These are phyloP conservation scores for Colletotrichum coccodes DNA, from an alignment of 2,329 filamentous ascomycete species.

Conservation along the genomic window DNA sequence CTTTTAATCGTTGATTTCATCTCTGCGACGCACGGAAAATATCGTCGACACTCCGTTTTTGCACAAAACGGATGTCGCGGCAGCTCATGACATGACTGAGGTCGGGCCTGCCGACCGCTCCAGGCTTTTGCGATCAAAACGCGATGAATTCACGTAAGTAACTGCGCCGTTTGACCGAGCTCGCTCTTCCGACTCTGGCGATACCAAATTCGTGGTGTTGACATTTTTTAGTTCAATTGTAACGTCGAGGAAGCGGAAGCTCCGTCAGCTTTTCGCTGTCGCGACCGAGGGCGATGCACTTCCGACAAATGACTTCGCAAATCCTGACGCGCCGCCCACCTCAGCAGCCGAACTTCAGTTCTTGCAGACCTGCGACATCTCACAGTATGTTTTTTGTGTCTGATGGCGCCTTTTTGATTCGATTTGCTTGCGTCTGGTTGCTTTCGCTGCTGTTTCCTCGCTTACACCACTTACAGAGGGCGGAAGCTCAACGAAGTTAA, in stretches of 20 bases:
- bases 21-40: slow-evolving; percentile 43
- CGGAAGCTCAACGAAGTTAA: slow-evolving; percentile 61
- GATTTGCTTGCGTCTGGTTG: slow-evolving; percentile 36
- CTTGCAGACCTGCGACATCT: slow-evolving; percentile 65
- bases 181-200: slow-evolving; percentile 59
- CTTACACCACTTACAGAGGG: slow-evolving; percentile 47
- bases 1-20: slow-evolving; percentile 40
- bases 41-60: slow-evolving; percentile 64
- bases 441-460: background rate
- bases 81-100: slow-evolving; percentile 77
- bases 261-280: slow-evolving; percentile 86
- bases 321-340: slow-evolving; percentile 64
- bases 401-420: slow-evolving; percentile 20
- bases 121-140: slow-evolving; percentile 74
- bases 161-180: slow-evolving; percentile 54
- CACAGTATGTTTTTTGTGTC: slow-evolving; percentile 61
- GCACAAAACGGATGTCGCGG: slow-evolving; percentile 75
- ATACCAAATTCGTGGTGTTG: slow-evolving; percentile 56
- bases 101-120: slow-evolving; percentile 73
- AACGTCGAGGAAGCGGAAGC: slow-evolving; percentile 88
- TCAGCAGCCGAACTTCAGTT: slow-evolving; percentile 65
- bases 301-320: slow-evolving; percentile 66
- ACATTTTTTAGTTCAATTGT: slow-evolving; percentile 72
- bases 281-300: slow-evolving; percentile 75
- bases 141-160: slow-evolving; percentile 69